Percentiles rank a stretch among this genome's conserved stretches.
These are phyloP conservation scores for Nidula niveotomentosa DNA, from an alignment of 1,284 basidiomycete species.

Conservation along the genomic window DNA sequence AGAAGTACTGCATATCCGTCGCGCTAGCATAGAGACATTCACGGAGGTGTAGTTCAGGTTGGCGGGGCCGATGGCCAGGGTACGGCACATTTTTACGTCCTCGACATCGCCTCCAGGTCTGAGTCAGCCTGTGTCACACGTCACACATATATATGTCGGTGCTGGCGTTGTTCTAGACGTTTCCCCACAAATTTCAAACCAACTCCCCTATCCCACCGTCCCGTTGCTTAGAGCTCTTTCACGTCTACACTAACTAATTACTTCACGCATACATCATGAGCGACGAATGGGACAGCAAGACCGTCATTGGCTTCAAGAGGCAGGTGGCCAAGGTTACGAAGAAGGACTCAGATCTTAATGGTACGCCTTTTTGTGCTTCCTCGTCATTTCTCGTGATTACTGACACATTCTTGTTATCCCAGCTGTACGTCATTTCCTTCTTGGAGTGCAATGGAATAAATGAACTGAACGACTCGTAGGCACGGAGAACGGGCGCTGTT, in stretches of 20 bases:
- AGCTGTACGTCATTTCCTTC: slow-evolving; percentile 46
- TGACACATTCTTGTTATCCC: slow-evolving; percentile 6
- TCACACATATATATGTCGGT: neutral
- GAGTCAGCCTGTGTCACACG: neutral
- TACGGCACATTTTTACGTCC: neutral
- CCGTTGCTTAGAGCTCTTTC: slow-evolving; percentile 8
- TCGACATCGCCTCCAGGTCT: neutral
- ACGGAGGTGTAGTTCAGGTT: too few species aligned
- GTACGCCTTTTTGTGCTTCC: slow-evolving; percentile 37
- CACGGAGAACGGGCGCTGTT: slow-evolving; percentile 68
- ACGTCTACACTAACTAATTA: slow-evolving; percentile 10
- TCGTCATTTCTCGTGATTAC: slow-evolving; percentile 6
- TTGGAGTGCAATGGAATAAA: neutral
- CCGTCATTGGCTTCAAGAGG: slow-evolving; percentile 77
- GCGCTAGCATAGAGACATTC: too few species aligned
- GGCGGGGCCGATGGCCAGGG: neutral
- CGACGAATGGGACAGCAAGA: slow-evolving; percentile 73
- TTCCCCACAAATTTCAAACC: slow-evolving; percentile 1
- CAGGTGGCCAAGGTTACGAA: slow-evolving; percentile 70
- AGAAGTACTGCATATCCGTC: too few species aligned
- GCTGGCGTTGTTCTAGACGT: neutral
- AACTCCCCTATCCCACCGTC: neutral
- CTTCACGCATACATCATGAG: slow-evolving; percentile 38
- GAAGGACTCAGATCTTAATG: slow-evolving; percentile 70
- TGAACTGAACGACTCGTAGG: slow-evolving; percentile 36